Base-by-base conservation (phyloP, 257 asterid species). In the Schizonepeta tenuifolia region DNA sequence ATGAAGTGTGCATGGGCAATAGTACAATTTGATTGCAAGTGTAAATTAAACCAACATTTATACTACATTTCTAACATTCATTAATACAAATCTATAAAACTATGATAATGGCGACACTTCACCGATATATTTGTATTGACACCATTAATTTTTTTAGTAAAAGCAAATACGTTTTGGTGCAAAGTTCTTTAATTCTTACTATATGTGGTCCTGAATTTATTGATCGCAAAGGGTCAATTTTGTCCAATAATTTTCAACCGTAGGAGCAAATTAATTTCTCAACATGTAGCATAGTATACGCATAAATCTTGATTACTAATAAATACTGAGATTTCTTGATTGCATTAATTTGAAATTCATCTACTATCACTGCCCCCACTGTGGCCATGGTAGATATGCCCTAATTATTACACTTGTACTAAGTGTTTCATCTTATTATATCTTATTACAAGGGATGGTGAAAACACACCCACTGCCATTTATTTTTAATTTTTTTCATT, bases 321-420 rank as follows among this genome's bases (percentile, higher is more conserved):
- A 61, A 72, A 60, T 70, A 6, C 57, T 28, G 43, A 2, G 61
- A 41, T 73, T 38, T 53, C 63, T 75, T 80, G 65, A 60, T 79
- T 70, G 80, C 75, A 60, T 41, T 54, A 46, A 75, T 66, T 75
- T 72, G 79, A 76, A 71, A 61, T 63, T 76, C 80, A 80, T 76
- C 81, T 76, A 76, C 84, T 71, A 50, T 43, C 81, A 44, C 79
- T 80, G 79, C 40, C 58, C 75, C 75, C 57, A 0, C 58, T 14
- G 74, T 14, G 74, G 65, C 21, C 50, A 60, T 51, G 81, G 81
- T 76, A 62, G 84, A 24, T 24, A 72, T 80, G 77, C 54, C 63
- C 31, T 71, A 76, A 67, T 80, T 72, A 80, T 56, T 76, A 72
- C 76, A 46, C 8, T 21, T 21, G 15, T 24, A 71, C 61, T 70